Evolutionary conservation across 441 rosid genomes (phyloP).

Genomic region (Capsella rubella): DNA sequence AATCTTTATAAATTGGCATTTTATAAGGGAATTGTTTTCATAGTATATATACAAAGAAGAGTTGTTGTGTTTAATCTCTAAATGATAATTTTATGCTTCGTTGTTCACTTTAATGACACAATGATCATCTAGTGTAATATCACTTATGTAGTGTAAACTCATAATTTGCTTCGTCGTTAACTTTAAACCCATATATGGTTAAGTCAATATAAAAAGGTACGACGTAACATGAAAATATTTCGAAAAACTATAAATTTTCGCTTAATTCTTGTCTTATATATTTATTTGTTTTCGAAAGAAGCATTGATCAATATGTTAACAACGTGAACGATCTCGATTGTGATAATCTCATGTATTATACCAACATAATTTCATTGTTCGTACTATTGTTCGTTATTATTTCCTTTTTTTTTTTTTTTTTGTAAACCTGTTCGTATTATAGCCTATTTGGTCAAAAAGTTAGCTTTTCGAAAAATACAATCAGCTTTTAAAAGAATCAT

Average conservation of each 20-base stretch:
- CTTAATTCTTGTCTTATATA: neutral
- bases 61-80: constrained; percentile 3
- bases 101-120: too few species aligned
- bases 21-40: neutral
- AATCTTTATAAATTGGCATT: neutral
- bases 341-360: constrained; percentile 12
- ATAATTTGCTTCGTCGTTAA: neutral
- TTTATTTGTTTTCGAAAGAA: neutral
- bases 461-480: constrained; percentile 1
- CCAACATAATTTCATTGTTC: neutral
- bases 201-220: neutral
- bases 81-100: neutral
- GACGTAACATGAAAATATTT: constrained; percentile 4
- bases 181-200: too few species aligned
- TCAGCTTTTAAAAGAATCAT: constrained; percentile 1
- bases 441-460: constrained; percentile 11
- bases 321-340: constrained; percentile 12
- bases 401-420: too few species aligned
- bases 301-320: neutral
- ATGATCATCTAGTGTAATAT: neutral
- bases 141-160: too few species aligned
- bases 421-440: constrained; percentile 9
- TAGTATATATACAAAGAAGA: neutral
- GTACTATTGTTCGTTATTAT: too few species aligned
- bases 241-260: constrained; percentile 8